Evolutionary conservation across 768 basidiomycete genomes (phyloP).

Genomic region (Leccinum subgranulosum): DNA sequence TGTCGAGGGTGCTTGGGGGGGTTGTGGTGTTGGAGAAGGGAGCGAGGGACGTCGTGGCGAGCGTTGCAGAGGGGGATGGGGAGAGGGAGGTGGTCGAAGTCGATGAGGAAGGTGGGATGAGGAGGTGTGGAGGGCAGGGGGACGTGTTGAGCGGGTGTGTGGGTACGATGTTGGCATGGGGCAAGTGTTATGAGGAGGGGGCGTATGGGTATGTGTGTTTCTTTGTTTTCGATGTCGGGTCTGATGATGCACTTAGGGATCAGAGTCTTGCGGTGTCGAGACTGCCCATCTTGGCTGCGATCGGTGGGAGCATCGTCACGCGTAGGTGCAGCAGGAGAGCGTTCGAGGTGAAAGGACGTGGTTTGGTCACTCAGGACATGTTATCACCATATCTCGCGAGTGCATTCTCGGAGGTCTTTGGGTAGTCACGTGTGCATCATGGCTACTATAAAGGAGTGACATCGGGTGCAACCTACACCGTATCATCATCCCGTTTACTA

Average conservation of each 20-base stretch:
- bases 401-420: constrained; percentile 71
- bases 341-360: constrained; percentile 72
- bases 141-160: constrained; percentile 88
- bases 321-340: constrained; percentile 77
- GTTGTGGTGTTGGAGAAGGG: constrained; percentile 93
- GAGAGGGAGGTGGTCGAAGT: constrained; percentile 61
- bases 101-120: constrained; percentile 74
- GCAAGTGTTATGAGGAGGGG: constrained; percentile 86
- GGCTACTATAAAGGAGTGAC: neutral
- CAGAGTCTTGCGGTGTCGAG: constrained; percentile 51
- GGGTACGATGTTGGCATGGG: constrained; percentile 93
- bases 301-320: constrained; percentile 86
- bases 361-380: constrained; percentile 82
- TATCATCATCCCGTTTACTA: neutral
- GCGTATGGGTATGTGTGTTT: constrained; percentile 58
- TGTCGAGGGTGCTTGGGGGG: constrained; percentile 78
- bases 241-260: constrained; percentile 40
- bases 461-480: neutral
- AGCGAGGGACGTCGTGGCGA: constrained; percentile 73
- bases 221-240: neutral
- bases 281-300: constrained; percentile 80
- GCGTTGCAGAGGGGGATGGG: constrained; percentile 48
- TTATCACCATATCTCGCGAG: constrained; percentile 54
- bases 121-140: constrained; percentile 95
- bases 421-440: constrained; percentile 30